Percentiles rank a stretch among this genome's conserved stretches.
These are phyloP conservation scores for Nigrospora oryzae DNA, from an alignment of 2,329 filamentous ascomycete species.

Conservation along the genomic window DNA sequence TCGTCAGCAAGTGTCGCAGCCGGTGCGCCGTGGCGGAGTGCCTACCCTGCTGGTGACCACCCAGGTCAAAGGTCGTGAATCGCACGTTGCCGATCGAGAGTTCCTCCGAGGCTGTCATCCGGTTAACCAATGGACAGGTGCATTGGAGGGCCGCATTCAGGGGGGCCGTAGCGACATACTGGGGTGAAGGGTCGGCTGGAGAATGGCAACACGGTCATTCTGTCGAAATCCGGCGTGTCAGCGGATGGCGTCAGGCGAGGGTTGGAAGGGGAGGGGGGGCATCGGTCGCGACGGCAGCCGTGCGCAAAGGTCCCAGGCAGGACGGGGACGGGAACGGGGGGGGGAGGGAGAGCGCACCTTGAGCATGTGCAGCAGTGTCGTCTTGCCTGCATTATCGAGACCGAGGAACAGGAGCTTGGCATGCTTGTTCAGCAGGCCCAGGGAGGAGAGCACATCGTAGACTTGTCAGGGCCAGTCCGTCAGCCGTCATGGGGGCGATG, in stretches of 20 bases:
- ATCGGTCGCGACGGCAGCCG: no score
- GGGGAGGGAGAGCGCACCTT: conserved; percentile 52
- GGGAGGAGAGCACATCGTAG: conserved; percentile 80
- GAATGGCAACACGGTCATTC: conserved; percentile 89
- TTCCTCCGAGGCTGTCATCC: conserved; percentile 68
- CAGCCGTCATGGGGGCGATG: conserved; percentile 9
- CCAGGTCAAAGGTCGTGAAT: conserved; percentile 91
- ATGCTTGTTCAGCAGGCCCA: conserved; percentile 90
- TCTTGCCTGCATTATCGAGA: conserved; percentile 92
- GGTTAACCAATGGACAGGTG: conserved; percentile 15
- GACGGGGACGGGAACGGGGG: no score
- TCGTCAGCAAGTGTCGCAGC: background rate
- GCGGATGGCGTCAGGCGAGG: no score
- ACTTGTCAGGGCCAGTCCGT: conserved; percentile 39
- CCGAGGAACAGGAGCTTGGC: conserved; percentile 91
- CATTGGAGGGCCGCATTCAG: conserved; percentile 9
- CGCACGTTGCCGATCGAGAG: conserved; percentile 87
- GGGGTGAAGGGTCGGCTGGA: conserved; percentile 85
- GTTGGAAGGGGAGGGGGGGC: no score
- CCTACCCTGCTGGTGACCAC: conserved; percentile 84
- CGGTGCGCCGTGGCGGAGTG: conserved; percentile 2
- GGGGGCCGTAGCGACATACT: conserved; percentile 46
- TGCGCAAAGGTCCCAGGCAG: no score
- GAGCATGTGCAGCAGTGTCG: conserved; percentile 87
- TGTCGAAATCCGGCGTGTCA: conserved; percentile 21